phyloP scores from a whole-genome alignment of 1,284 basidiomycete species.

The Trametes versicolor region DNA sequence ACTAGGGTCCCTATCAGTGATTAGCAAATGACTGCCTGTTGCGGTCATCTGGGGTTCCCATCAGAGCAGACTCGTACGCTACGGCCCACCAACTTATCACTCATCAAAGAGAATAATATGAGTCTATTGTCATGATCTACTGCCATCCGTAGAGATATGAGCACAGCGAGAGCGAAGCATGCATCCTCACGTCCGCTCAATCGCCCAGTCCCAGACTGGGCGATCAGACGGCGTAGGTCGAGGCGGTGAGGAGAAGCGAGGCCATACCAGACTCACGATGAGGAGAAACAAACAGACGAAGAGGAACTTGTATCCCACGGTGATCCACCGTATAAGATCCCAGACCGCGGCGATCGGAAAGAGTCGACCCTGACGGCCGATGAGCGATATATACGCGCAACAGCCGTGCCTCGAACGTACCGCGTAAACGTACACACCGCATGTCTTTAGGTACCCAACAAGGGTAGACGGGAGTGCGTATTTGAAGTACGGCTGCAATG shows the following conservation, averaged over 20 bases:
- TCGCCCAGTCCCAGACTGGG: conserved; percentile 4
- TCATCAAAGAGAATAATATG: neutral
- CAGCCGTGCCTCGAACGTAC: no score
- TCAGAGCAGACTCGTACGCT: neutral
- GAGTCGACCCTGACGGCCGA: no score
- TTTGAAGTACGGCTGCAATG: neutral
- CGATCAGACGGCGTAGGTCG: neutral
- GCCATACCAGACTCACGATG: neutral
- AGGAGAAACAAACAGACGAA: neutral
- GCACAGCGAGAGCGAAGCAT: neutral
- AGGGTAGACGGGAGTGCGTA: no score
- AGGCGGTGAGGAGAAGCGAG: neutral
- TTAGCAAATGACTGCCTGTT: neutral
- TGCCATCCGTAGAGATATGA: neutral
- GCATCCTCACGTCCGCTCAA: neutral
- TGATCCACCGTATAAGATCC: neutral
- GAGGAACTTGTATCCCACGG: neutral
- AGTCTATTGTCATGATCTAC: neutral
- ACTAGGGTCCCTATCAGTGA: no score
- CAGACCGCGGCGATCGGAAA: no score
- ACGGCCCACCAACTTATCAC: no score
- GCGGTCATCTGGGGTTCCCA: neutral
- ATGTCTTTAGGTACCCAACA: no score
- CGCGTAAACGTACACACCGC: no score
- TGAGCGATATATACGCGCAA: no score